Evolutionary conservation across 2,329 filamentous ascomycete species (phyloP).

Genomic region (Penicillium sp.): DNA sequence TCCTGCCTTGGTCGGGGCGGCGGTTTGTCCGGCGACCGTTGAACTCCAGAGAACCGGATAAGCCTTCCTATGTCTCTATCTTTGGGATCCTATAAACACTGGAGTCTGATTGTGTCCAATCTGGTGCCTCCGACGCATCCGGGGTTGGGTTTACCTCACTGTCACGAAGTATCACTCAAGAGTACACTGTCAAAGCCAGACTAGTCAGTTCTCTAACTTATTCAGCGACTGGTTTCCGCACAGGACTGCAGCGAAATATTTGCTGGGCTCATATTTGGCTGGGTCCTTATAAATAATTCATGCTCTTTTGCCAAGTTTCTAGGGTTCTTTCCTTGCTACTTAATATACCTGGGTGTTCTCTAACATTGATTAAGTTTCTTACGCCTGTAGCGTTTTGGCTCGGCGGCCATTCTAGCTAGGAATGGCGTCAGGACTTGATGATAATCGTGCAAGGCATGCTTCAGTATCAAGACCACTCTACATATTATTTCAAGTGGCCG

Average conservation of each 20-base stretch:
- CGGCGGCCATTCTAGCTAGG: no score
- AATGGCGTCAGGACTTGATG: no score
- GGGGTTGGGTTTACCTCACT: neutral
- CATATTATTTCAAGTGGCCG: no score
- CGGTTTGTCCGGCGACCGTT: constrained; percentile 6
- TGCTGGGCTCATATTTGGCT: neutral
- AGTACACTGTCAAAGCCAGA: neutral
- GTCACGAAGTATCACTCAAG: neutral
- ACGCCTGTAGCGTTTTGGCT: neutral
- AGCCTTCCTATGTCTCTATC: neutral
- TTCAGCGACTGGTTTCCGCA: neutral
- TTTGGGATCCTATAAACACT: neutral
- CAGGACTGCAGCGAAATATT: neutral
- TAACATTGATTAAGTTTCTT: neutral
- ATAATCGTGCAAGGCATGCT: neutral
- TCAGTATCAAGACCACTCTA: neutral
- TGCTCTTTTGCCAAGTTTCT: neutral
- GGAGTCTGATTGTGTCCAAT: neutral
- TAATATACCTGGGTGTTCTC: neutral
- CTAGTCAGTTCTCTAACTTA: neutral
- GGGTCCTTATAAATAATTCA: neutral
- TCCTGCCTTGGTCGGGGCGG: constrained; percentile 23
- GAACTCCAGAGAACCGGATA: neutral
- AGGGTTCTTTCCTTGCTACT: neutral
- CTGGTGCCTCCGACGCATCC: neutral